Conservation (phyloP, 1,284 basidiomycete genomes). For the Cryptococcus jaspeensis region DNA sequence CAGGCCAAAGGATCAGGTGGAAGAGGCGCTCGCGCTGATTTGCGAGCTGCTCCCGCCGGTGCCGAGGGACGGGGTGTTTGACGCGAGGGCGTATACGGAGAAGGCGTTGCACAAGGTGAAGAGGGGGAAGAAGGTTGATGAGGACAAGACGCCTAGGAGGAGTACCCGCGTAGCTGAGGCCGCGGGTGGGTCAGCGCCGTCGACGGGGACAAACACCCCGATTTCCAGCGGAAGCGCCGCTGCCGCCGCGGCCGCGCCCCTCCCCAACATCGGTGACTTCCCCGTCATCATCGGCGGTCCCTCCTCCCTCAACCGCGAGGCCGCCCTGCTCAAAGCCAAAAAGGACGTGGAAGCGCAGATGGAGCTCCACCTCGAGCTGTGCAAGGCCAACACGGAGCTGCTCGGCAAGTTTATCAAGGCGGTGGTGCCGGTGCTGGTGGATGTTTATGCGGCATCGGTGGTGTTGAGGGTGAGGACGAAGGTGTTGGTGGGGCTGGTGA, state of each 20-base stretch:
- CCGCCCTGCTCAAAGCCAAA: conserved; percentile 29
- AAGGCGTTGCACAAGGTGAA: conserved; percentile 62
- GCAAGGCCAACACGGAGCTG: conserved; percentile 71
- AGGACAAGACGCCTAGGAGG: conserved; percentile 15
- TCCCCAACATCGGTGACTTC: conserved; percentile 1
- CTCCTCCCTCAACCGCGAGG: conserved; percentile 7
- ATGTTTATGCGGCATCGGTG: conserved; percentile 93
- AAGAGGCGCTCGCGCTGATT: conserved; percentile 82
- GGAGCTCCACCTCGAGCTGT: conserved; percentile 54
- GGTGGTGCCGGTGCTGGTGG: conserved; percentile 85
- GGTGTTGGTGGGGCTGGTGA: conserved; percentile 78
- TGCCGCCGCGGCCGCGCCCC: background rate
- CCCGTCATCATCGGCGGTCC: background rate
- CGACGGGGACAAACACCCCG: background rate
- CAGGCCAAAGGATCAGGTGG: conserved; percentile 92
- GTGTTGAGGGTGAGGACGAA: conserved; percentile 79
- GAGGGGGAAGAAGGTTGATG: conserved; percentile 26
- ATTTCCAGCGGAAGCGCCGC: background rate
- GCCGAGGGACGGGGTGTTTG: conserved; percentile 88
- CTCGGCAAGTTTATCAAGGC: conserved; percentile 79
- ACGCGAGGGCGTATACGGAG: conserved; percentile 83
- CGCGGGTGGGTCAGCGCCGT: background rate
- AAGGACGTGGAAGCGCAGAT: conserved; percentile 46
- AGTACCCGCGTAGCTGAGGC: conserved; percentile 21
- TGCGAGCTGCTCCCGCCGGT: conserved; percentile 87